Evolutionary conservation across 1,284 basidiomycete species (phyloP).

Genomic region (Pseudozyma sp.): DNA sequence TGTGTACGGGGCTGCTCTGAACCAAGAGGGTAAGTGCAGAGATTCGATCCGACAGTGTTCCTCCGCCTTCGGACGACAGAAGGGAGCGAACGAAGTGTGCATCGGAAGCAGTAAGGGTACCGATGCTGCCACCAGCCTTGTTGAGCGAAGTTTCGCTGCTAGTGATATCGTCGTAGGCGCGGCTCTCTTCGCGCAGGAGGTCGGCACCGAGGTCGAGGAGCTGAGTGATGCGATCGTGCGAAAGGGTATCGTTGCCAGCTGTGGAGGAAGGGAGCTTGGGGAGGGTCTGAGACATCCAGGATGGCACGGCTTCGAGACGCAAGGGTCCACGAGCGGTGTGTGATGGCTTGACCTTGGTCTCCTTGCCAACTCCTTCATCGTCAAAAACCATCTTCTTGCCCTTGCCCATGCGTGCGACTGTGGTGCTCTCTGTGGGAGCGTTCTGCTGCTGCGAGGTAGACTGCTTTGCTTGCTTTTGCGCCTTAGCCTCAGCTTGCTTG

Average conservation of each 20-base stretch:
- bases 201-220: conserved; percentile 56
- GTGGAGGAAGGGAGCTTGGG: conserved; percentile 38
- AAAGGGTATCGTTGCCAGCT: conserved; percentile 7
- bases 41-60: conserved; percentile 89
- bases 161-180: conserved; percentile 55
- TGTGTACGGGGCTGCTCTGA: conserved; percentile 90
- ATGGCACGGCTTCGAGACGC: conserved; percentile 50
- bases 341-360: conserved; percentile 23
- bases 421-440: conserved; percentile 17
- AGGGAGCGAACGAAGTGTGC: conserved; percentile 66
- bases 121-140: conserved; percentile 52
- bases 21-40: conserved; percentile 91
- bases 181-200: conserved; percentile 56
- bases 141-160: conserved; percentile 56
- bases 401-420: conserved; percentile 36
- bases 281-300: conserved; percentile 47
- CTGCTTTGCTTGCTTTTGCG: conserved; percentile 19
- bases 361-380: conserved; percentile 42
- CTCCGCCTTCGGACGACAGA: conserved; percentile 59
- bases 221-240: conserved; percentile 45
- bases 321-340: conserved; percentile 25
- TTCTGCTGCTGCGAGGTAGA: conserved; percentile 8
- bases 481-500: conserved; percentile 30
- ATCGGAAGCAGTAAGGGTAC: conserved; percentile 61
- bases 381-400: conserved; percentile 58